Evolutionary conservation across 2,329 filamentous ascomycete species (phyloP).

Genomic region (Dactylella cylindrospora): DNA sequence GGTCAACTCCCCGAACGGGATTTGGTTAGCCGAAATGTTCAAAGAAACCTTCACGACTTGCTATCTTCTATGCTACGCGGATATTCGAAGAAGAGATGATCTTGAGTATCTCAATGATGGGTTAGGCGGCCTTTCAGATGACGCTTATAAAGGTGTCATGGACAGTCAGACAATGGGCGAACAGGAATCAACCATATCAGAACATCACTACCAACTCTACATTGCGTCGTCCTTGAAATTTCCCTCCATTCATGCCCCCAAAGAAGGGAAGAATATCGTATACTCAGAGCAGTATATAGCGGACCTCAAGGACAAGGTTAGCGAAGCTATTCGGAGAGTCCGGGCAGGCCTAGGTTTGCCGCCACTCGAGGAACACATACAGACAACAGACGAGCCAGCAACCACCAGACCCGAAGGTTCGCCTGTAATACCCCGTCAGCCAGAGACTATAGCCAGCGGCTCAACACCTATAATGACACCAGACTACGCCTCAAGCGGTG

Average conservation of each 20-base stretch:
- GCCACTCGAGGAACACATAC: neutral
- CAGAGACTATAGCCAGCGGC: slow-evolving; percentile 15
- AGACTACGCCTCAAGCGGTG: neutral
- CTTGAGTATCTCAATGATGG: slow-evolving; percentile 31
- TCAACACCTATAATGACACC: slow-evolving; percentile 22
- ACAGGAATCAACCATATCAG: slow-evolving; percentile 29
- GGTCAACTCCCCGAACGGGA: slow-evolving; percentile 27
- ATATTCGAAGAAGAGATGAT: slow-evolving; percentile 30
- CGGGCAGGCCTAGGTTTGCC: slow-evolving; percentile 23
- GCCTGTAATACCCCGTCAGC: slow-evolving; percentile 1
- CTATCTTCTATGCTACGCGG: slow-evolving; percentile 30
- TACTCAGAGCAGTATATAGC: slow-evolving; percentile 29
- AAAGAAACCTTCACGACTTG: slow-evolving; percentile 41
- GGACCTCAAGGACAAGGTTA: slow-evolving; percentile 21
- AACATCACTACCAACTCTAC: slow-evolving; percentile 39
- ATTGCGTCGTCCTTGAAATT: slow-evolving; percentile 34
- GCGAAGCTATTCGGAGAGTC: slow-evolving; percentile 14
- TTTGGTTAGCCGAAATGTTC: slow-evolving; percentile 37
- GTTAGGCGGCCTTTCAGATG: slow-evolving; percentile 26
- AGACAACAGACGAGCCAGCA: slow-evolving; percentile 2
- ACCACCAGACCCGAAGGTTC: slow-evolving; percentile 2
- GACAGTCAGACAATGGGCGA: slow-evolving; percentile 30
- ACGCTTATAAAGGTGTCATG: slow-evolving; percentile 29
- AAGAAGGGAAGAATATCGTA: slow-evolving; percentile 14
- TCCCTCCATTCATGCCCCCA: slow-evolving; percentile 22